phyloP scores from a whole-genome alignment of 108 stramenopile genomes.

The Cyclotella choctawhatcheeana region DNA sequence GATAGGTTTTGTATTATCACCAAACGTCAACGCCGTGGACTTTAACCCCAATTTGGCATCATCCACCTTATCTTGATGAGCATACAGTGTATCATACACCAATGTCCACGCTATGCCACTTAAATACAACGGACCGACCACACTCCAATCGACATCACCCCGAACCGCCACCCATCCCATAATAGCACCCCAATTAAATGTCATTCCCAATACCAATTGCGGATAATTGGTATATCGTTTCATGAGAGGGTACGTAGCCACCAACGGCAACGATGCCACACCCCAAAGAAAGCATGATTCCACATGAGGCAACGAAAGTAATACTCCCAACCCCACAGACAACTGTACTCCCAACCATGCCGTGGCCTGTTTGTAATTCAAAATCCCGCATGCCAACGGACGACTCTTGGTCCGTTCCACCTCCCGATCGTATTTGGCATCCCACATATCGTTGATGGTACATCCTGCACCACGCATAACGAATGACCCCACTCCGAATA shows the following conservation, averaged over 20 bases:
- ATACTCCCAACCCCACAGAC: conserved; percentile 82
- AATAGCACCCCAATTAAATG: conserved; percentile 98
- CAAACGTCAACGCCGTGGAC: conserved; percentile 92
- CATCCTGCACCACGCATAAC: conserved; percentile 97
- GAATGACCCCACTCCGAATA: conserved; percentile 87
- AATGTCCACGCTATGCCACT: conserved; percentile 95
- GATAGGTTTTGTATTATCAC: conserved; percentile 79
- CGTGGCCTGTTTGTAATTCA: conserved; percentile 73
- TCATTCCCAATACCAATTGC: conserved; percentile 93
- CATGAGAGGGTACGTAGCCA: conserved; percentile 93
- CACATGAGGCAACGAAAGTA: conserved; percentile 81
- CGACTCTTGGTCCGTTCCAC: conserved; percentile 88
- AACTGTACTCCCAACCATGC: conserved; percentile 90
- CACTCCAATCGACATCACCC: conserved; percentile 69
- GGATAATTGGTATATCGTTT: conserved; percentile 96
- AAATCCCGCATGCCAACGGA: conserved; percentile 86
- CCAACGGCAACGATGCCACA: conserved; percentile 88
- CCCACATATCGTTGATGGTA: conserved; percentile 99
- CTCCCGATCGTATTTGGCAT: conserved; percentile 85
- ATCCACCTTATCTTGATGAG: conserved; percentile 97
- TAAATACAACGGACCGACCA: conserved; percentile 87
- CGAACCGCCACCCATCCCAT: conserved; percentile 90
- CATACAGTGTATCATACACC: conserved; percentile 99
- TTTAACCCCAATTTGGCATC: conserved; percentile 89
- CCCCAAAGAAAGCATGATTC: conserved; percentile 85